Conservation (phyloP, 257 asterid species). For the Solanum sejunctum region DNA sequence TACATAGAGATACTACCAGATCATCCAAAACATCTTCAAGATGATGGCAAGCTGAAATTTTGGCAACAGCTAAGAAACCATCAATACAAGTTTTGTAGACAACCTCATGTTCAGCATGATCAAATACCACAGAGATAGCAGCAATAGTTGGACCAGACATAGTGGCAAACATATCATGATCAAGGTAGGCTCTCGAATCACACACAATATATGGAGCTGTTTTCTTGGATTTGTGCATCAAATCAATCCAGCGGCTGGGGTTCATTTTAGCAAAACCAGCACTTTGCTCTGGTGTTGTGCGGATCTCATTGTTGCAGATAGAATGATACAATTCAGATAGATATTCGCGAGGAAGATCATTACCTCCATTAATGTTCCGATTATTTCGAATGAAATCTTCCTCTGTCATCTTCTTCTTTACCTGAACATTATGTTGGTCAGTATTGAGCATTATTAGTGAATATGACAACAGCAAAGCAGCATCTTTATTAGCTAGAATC, state of each 20-base stretch:
- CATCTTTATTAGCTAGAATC: constrained; percentile 84
- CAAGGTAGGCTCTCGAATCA: constrained; percentile 78
- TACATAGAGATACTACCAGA: constrained; percentile 88
- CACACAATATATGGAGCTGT: constrained; percentile 63
- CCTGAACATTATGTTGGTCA: constrained; percentile 89
- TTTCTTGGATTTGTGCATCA: constrained; percentile 78
- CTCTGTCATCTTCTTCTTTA: constrained; percentile 93
- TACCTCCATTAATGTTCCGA: constrained; percentile 83
- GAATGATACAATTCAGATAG: constrained; percentile 72
- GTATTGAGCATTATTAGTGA: constrained; percentile 90
- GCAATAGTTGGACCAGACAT: constrained; percentile 98
- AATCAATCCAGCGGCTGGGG: constrained; percentile 91
- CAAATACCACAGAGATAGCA: constrained; percentile 90
- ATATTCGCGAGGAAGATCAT: constrained; percentile 85
- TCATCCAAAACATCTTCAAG: constrained; percentile 94
- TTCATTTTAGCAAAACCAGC: constrained; percentile 89
- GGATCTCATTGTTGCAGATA: constrained; percentile 91
- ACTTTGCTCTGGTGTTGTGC: constrained; percentile 88
- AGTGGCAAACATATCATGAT: constrained; percentile 94
- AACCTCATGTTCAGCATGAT: constrained; percentile 88
- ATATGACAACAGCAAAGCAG: constrained; percentile 81
- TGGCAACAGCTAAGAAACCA: constrained; percentile 89
- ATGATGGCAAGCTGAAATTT: constrained; percentile 88
- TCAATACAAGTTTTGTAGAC: constrained; percentile 90
- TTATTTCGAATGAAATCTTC: constrained; percentile 91